phyloP scores from a whole-genome alignment of 805 yeast genomes.

The Danielia reshetovae region DNA sequence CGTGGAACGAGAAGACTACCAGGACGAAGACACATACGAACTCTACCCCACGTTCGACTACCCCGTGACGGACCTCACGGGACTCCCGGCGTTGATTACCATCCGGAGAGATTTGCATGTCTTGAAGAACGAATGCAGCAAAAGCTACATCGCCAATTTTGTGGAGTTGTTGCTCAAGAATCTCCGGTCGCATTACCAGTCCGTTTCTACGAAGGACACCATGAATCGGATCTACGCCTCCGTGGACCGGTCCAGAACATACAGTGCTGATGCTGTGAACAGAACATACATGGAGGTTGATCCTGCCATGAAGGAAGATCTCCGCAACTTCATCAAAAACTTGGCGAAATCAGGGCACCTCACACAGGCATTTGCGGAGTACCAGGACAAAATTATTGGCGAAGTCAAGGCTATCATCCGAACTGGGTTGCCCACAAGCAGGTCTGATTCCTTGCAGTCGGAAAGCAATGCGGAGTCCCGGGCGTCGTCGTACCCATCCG shows the following conservation, averaged over 20 bases:
- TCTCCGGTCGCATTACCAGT: slow-evolving; percentile 52
- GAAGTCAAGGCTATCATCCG: slow-evolving; percentile 76
- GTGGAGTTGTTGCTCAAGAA: slow-evolving; percentile 55
- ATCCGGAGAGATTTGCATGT: slow-evolving; percentile 51
- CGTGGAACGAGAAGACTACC: slow-evolving; percentile 12
- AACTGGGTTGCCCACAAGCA: slow-evolving; percentile 8
- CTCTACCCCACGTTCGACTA: slow-evolving; percentile 22
- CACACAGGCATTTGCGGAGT: slow-evolving; percentile 55
- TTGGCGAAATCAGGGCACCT: slow-evolving; percentile 61
- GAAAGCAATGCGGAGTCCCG: slow-evolving; percentile 1
- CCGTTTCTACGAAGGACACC: slow-evolving; percentile 45
- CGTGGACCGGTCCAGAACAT: slow-evolving; percentile 23
- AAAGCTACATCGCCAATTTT: slow-evolving; percentile 59
- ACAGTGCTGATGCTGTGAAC: slow-evolving; percentile 19
- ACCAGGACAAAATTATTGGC: slow-evolving; percentile 62
- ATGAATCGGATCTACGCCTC: slow-evolving; percentile 43
- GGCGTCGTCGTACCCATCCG: slow-evolving; percentile 3
- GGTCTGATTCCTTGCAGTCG: neutral
- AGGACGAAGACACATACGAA: slow-evolving; percentile 12
- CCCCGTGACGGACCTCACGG: slow-evolving; percentile 39
- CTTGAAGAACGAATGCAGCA: slow-evolving; percentile 64
- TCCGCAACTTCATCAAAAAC: slow-evolving; percentile 50
- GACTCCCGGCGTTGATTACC: slow-evolving; percentile 47
- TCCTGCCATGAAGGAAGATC: slow-evolving; percentile 35
- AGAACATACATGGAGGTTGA: slow-evolving; percentile 37